Evolutionary conservation across 2,329 filamentous ascomycete species (phyloP), one percentile per base, ranked within the genome.

Genomic region (Septoria linicola): DNA sequence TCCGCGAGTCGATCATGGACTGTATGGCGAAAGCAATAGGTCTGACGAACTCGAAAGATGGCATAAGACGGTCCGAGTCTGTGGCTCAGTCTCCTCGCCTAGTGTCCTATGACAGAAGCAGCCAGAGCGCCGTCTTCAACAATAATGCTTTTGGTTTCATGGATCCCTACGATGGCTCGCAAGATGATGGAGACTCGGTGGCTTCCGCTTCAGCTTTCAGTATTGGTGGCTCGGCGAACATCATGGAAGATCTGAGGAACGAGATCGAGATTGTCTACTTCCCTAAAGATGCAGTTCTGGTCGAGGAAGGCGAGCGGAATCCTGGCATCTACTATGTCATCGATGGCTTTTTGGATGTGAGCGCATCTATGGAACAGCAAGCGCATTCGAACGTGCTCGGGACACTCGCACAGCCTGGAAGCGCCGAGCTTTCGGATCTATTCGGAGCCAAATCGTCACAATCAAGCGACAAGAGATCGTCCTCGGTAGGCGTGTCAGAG

Each of bases 231-330:
- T 74, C 79, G 4, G 82, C 83, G 0, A 88, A 84, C 59, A 79
- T 84, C 0, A 77, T 89, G 3, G 83, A 89, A 52, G 92, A 97
- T 55, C 80, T 97, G 72, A 87, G 86, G 57, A 86, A 95, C 56
- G 93, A 99, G 46, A 82, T 97, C 2, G 93, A 99, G 66, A 96
- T 99, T 59, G 93, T 99, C 4, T 97, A 88, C 73, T 99, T 99
- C 59, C 92, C 91, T 0, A 89, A 97, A 68, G 91, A 88, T 2
- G 92, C 93, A 1, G 87, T 99, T 0, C 78, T 99, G 13, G 91
- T 99, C 0, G 93, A 99, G 65, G 91, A 97, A 72, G 92, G 93
- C 8, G 93, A 99, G 68, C 82, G 93, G n/a, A 96, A 95, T 61
- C 93, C 93, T 0, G 93, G 93, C 0, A 70, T 99, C 0, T 99